Conservation (phyloP, 192 early-diverging fungal genomes). For the Linnemannia hyalina region DNA sequence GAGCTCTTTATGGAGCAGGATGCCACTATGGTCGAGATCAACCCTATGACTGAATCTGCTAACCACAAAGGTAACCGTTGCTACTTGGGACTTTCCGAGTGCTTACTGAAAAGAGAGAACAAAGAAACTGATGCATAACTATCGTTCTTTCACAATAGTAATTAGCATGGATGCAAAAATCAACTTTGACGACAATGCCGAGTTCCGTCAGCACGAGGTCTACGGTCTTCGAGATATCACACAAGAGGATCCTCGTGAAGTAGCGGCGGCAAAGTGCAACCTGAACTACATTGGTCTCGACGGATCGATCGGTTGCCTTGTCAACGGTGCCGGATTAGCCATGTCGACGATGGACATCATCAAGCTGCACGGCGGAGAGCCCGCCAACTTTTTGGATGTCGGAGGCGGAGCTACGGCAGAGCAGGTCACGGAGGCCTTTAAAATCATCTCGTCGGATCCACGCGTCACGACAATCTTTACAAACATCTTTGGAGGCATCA, state of each 20-base stretch:
- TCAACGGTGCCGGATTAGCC: conserved; percentile 99
- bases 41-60: conserved; percentile 95
- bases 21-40: conserved; percentile 99
- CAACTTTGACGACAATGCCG: conserved; percentile 99
- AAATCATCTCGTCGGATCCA: conserved; percentile 98
- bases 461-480: conserved; percentile 96
- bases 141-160: conserved; percentile 54
- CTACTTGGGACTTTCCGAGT: too few relatives aligned
- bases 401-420: conserved; percentile 96
- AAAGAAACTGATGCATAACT: neutral
- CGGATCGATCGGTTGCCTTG: conserved; percentile 97
- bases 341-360: conserved; percentile 99
- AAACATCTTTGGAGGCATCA: conserved; percentile 99
- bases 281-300: conserved; percentile 99
- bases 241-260: conserved; percentile 99
- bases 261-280: conserved; percentile 96
- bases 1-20: conserved; percentile 98
- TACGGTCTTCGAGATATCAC: conserved; percentile 91
- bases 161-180: conserved; percentile 99
- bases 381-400: conserved; percentile 99
- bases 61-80: conserved; percentile 79
- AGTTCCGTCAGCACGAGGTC: conserved; percentile 96
- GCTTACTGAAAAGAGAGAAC: too few relatives aligned
- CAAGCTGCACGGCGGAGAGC: conserved; percentile 98
- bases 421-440: conserved; percentile 98